Evolutionary conservation across 2,329 filamentous ascomycete species (phyloP).

Genomic region (Fonsecaea nubica): DNA sequence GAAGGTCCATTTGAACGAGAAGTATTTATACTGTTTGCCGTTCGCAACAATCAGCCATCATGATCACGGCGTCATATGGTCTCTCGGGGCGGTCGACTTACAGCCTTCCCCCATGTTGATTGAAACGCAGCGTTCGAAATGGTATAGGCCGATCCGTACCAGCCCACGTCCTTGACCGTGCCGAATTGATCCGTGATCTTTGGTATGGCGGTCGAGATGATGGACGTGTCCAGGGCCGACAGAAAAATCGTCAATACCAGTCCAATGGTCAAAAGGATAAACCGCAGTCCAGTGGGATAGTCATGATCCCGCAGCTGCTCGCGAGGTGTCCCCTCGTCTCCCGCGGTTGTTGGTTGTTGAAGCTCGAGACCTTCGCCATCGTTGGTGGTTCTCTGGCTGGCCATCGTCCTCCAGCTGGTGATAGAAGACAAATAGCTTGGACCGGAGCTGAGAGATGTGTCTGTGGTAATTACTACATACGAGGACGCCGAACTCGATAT

Average conservation of each 20-base stretch:
- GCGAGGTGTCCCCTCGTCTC: neutral
- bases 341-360: neutral
- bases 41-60: neutral
- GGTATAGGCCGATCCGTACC: slow-evolving; percentile 50
- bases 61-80: neutral
- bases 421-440: neutral
- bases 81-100: slow-evolving; percentile 41
- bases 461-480: neutral
- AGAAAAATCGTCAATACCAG: slow-evolving; percentile 37
- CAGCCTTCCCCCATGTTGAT: slow-evolving; percentile 61
- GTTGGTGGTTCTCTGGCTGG: neutral
- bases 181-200: slow-evolving; percentile 45
- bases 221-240: slow-evolving; percentile 41
- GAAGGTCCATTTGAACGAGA: slow-evolving; percentile 53
- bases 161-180: slow-evolving; percentile 46
- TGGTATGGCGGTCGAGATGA: slow-evolving; percentile 44
- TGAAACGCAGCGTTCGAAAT: slow-evolving; percentile 59
- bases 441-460: neutral
- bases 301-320: slow-evolving; percentile 15
- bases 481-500: neutral
- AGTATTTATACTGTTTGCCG: slow-evolving; percentile 48
- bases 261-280: slow-evolving; percentile 25
- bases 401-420: neutral
- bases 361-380: neutral
- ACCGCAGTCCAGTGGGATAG: slow-evolving; percentile 25